A percentile compares a stretch with the other conserved stretches of the same genome.
These are phyloP conservation scores for Tetradesmus lagerheimii DNA, from an alignment of 139 green algal species.

Conservation along the genomic window DNA sequence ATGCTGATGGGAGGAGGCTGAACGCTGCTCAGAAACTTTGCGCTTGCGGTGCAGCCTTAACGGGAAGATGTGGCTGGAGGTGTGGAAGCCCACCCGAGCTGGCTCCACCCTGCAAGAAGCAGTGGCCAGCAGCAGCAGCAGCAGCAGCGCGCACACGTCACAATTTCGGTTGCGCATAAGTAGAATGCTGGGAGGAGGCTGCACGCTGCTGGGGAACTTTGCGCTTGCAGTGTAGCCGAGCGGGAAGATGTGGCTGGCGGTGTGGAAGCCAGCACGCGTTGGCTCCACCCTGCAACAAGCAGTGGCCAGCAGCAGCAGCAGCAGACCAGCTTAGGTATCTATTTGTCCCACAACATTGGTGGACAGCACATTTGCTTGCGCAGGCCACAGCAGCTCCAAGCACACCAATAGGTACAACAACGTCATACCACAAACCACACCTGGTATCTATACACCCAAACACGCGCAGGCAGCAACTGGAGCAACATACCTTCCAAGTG, in stretches of 20 bases:
- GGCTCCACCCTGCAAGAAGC: conserved; percentile 27
- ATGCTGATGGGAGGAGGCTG: too few species aligned
- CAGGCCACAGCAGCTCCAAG: too few species aligned
- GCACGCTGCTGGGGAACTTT: not conserved
- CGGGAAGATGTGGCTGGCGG: not conserved
- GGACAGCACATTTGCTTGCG: too few species aligned
- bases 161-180: not conserved
- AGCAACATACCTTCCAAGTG: conserved; percentile 11
- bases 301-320: not conserved
- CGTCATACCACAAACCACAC: not conserved
- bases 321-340: not conserved
- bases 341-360: too few species aligned
- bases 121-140: not conserved
- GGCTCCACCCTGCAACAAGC: conserved; percentile 27
- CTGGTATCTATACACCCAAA: not conserved
- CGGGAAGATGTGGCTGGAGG: not conserved
- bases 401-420: too few species aligned
- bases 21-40: not conserved
- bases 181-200: not conserved
- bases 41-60: not conserved
- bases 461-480: not conserved
- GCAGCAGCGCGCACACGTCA: not conserved
- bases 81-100: not conserved
- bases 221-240: not conserved
- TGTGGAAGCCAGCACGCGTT: conserved; percentile 8